Percentiles rank a stretch among this genome's conserved stretches.
These are phyloP conservation scores for Penicillium sp. DNA, from an alignment of 2,329 filamentous ascomycete genomes.

Conservation along the genomic window DNA sequence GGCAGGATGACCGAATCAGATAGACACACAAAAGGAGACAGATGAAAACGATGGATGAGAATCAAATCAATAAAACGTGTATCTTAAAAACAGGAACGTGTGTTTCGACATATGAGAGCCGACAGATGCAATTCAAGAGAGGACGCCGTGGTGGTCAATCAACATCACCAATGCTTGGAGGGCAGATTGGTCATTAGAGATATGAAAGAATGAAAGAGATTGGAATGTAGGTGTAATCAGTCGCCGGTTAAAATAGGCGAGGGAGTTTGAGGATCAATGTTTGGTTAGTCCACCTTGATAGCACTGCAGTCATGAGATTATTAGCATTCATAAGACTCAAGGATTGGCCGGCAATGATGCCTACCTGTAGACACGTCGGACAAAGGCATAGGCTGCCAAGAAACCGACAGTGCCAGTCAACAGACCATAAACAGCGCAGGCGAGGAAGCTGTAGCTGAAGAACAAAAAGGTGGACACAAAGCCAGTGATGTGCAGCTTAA, in stretches of 20 bases:
- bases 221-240: not conserved
- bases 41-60: not conserved
- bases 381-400: conserved; percentile 79
- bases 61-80: not conserved
- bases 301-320: conserved; percentile 27
- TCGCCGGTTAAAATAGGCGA: not conserved
- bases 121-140: conserved; percentile 18
- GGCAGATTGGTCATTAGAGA: conserved; percentile 21
- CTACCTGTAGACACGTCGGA: conserved; percentile 79
- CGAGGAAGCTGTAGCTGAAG: conserved; percentile 82
- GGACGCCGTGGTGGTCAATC: conserved; percentile 26
- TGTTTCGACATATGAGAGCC: not conserved
- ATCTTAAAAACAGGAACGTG: not conserved
- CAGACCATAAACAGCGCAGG: conserved; percentile 78
- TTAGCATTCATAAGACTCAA: not conserved
- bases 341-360: conserved; percentile 33
- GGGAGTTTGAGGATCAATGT: not conserved
- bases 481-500: conserved; percentile 78
- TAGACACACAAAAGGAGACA: not conserved
- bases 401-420: conserved; percentile 84
- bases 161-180: conserved; percentile 28
- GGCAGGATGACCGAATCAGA: not conserved
- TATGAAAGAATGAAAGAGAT: not conserved
- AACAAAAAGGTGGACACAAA: conserved; percentile 80
- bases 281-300: conserved; percentile 37